phyloP scores from a whole-genome alignment of 805 yeast species.

The Nakazawaea holstii region DNA sequence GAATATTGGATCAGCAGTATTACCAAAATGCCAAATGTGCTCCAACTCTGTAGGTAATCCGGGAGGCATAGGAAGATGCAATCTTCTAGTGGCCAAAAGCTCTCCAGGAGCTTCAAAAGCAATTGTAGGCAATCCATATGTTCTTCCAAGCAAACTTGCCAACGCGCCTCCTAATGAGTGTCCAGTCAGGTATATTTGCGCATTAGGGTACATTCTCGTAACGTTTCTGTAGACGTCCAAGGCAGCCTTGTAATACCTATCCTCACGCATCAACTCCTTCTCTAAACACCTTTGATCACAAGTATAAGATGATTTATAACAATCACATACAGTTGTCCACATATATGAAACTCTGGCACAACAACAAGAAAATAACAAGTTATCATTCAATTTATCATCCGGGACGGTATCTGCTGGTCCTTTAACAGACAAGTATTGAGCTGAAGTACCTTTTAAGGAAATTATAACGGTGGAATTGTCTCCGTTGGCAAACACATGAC shows the following conservation, averaged over 20 bases:
- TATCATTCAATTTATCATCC: slow-evolving; percentile 82
- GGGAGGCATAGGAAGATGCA: slow-evolving; percentile 92
- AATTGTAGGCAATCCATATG: slow-evolving; percentile 86
- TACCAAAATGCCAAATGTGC: slow-evolving; percentile 92
- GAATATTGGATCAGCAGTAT: slow-evolving; percentile 93
- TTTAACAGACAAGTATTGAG: slow-evolving; percentile 57
- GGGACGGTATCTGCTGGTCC: slow-evolving; percentile 62
- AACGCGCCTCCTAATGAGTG: slow-evolving; percentile 93
- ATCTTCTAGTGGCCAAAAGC: slow-evolving; percentile 68
- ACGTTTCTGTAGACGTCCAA: slow-evolving; percentile 75
- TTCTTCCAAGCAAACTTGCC: slow-evolving; percentile 75
- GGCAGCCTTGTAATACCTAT: slow-evolving; percentile 77
- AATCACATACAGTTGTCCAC: slow-evolving; percentile 96
- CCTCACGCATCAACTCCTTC: slow-evolving; percentile 63
- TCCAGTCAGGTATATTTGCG: slow-evolving; percentile 83
- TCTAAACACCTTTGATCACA: slow-evolving; percentile 89
- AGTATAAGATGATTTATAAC: slow-evolving; percentile 76
- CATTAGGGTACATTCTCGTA: slow-evolving; percentile 55
- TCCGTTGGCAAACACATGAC: slow-evolving; percentile 74
- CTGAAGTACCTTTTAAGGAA: slow-evolving; percentile 88
- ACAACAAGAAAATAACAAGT: slow-evolving; percentile 87
- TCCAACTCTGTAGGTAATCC: slow-evolving; percentile 75
- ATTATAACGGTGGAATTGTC: slow-evolving; percentile 60
- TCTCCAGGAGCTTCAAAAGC: slow-evolving; percentile 95
- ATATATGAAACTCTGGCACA: slow-evolving; percentile 88